Percentiles rank a stretch among this genome's conserved stretches.
Evolutionary conservation across 2,329 filamentous ascomycete species (phyloP).

Genomic region (Aspergillus floridensis): DNA sequence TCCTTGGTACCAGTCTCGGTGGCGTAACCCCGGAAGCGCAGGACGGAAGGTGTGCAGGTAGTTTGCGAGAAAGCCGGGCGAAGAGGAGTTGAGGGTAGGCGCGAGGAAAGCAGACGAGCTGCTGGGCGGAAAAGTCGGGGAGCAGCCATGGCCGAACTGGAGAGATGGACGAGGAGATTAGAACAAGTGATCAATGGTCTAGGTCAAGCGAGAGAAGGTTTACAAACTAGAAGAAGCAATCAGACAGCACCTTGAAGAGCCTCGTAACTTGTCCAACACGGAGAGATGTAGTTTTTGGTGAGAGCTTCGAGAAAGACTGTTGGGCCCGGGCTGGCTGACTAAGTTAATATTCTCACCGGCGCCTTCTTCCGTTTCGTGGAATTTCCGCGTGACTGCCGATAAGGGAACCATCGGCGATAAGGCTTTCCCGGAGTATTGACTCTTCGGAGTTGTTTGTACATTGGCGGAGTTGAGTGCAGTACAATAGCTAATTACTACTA

Average conservation of each 20-base stretch:
- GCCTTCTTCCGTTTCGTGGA: slow-evolving; percentile 28
- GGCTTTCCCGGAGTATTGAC: not conserved
- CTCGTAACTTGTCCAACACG: slow-evolving; percentile 6
- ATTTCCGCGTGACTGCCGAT: slow-evolving; percentile 12
- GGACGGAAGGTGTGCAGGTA: slow-evolving; percentile 48
- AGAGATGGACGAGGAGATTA: slow-evolving; percentile 22
- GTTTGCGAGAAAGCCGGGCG: slow-evolving; percentile 55
- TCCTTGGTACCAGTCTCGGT: slow-evolving; percentile 70
- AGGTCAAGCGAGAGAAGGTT: slow-evolving; percentile 9
- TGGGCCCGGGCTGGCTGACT: slow-evolving; percentile 33
- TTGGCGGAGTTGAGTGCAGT: not conserved
- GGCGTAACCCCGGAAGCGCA: slow-evolving; percentile 55
- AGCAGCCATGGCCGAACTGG: slow-evolving; percentile 53
- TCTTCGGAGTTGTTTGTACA: not conserved
- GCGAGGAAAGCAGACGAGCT: slow-evolving; percentile 59
- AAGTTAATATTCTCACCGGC: slow-evolving; percentile 36
- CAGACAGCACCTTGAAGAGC: slow-evolving; percentile 2
- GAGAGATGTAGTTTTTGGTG: slow-evolving; percentile 23
- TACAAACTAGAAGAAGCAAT: slow-evolving; percentile 12
- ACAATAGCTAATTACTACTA: not conserved
- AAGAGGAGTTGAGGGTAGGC: slow-evolving; percentile 49
- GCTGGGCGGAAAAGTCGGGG: slow-evolving; percentile 64
- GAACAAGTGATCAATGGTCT: slow-evolving; percentile 16
- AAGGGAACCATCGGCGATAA: not conserved
- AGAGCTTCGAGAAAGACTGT: slow-evolving; percentile 32